phyloP scores from a whole-genome alignment of 345 rosid genomes.

The Acer yangbiense region DNA sequence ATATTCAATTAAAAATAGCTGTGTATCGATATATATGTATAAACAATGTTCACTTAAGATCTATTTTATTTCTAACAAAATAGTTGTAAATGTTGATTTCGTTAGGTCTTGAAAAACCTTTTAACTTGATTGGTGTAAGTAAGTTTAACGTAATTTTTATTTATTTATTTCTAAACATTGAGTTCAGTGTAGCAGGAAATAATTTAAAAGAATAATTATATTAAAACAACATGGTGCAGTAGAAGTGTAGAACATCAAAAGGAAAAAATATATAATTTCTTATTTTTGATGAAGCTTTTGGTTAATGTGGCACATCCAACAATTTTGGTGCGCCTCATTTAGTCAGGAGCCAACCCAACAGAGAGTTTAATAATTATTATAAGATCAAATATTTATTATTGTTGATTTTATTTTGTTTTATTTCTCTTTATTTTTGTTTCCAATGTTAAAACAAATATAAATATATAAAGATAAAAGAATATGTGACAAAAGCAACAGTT shows the following conservation, averaged over 20 bases:
- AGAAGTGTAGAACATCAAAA: too few relatives aligned
- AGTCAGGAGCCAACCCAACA: neutral
- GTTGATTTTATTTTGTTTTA: neutral
- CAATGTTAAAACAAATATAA: neutral
- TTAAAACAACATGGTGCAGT: too few relatives aligned
- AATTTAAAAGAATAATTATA: neutral
- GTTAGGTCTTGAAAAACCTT: too few relatives aligned
- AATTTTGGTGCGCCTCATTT: slow-evolving; percentile 2
- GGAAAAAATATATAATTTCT: neutral
- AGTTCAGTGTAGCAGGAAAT: neutral
- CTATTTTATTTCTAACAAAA: too few relatives aligned
- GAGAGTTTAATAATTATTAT: neutral
- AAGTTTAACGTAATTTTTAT: too few relatives aligned
- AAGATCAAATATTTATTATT: neutral
- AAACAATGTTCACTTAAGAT: too few relatives aligned
- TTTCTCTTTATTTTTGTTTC: neutral
- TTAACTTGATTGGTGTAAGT: too few relatives aligned
- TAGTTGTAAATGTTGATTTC: too few relatives aligned
- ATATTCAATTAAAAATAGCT: too few relatives aligned
- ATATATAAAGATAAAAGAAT: neutral
- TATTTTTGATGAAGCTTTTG: neutral
- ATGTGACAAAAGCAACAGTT: neutral
- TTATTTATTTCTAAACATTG: neutral
- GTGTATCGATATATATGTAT: too few relatives aligned
- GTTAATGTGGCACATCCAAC: slow-evolving; percentile 8